phyloP scores from a whole-genome alignment of 202 grass and related monocot genomes.

The Digitaria exilis region DNA sequence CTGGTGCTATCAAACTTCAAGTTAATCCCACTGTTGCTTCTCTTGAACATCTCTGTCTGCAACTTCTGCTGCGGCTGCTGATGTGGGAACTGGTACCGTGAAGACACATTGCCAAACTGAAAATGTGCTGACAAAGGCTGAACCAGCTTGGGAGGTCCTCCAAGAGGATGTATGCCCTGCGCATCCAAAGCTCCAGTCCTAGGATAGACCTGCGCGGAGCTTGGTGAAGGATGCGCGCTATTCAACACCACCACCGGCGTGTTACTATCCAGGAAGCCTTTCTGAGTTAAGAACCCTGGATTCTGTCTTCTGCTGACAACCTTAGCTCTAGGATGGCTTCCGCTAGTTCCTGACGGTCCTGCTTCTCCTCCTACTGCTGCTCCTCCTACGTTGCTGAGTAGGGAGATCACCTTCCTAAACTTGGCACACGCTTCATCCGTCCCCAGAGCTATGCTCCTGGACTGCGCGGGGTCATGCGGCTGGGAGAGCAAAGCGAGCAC shows the following conservation, averaged over 20 bases:
- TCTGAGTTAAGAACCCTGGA: slow-evolving; percentile 48
- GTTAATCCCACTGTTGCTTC: slow-evolving; percentile 73
- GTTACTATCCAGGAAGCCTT: slow-evolving; percentile 59
- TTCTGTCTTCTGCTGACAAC: slow-evolving; percentile 50
- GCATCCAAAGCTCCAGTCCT: slow-evolving; percentile 16
- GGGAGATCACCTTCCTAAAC: slow-evolving; percentile 76
- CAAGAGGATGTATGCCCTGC: slow-evolving; percentile 28
- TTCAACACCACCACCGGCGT: slow-evolving; percentile 38
- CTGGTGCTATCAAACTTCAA: slow-evolving; percentile 83
- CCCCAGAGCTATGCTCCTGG: slow-evolving; percentile 55
- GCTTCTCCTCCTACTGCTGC: slow-evolving; percentile 11
- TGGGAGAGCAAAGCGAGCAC: slow-evolving; percentile 71
- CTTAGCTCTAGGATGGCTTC: slow-evolving; percentile 67
- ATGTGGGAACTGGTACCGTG: slow-evolving; percentile 61
- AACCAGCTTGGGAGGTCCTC: slow-evolving; percentile 46
- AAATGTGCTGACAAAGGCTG: slow-evolving; percentile 60
- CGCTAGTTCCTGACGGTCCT: neutral
- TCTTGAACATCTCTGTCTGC: slow-evolving; percentile 80
- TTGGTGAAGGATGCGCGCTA: slow-evolving; percentile 46
- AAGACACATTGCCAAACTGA: slow-evolving; percentile 50
- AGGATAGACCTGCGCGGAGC: slow-evolving; percentile 45
- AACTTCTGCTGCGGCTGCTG: slow-evolving; percentile 79
- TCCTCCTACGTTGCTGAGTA: slow-evolving; percentile 51
- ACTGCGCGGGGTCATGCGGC: slow-evolving; percentile 61
- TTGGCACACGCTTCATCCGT: slow-evolving; percentile 70